phyloP scores from a whole-genome alignment of 495 filamentous ascomycete species.

The Saxispiralis lemnorum region DNA sequence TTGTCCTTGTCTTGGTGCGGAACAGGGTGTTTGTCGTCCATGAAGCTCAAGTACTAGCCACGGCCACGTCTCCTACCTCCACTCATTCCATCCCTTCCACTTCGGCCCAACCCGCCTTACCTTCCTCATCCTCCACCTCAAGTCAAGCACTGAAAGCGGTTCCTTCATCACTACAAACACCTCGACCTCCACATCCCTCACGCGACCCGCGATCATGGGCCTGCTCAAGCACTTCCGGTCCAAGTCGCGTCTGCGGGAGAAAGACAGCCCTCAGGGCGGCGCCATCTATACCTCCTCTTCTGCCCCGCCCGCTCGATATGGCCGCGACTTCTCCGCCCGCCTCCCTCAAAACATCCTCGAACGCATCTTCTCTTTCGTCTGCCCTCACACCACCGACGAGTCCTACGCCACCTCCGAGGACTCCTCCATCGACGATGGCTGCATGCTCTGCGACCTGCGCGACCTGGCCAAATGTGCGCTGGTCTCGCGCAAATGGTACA shows the following conservation, averaged over 20 bases:
- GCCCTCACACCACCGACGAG: conserved; percentile 63
- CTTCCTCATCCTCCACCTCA: no score
- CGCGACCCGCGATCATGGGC: conserved; percentile 22
- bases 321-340: conserved; percentile 30
- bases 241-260: conserved; percentile 23
- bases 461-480: conserved; percentile 66
- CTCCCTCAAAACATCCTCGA: conserved; percentile 48
- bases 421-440: conserved; percentile 64
- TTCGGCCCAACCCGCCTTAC: no score
- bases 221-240: conserved; percentile 30
- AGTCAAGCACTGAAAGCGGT: no score
- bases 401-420: conserved; percentile 68
- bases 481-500: conserved; percentile 58
- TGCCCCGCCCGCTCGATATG: conserved; percentile 3
- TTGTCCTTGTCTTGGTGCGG: no score
- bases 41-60: no score
- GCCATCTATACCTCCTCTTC: conserved; percentile 10
- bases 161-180: no score
- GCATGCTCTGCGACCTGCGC: conserved; percentile 89
- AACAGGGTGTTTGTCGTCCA: no score
- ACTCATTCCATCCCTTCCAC: no score
- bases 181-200: no score
- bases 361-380: conserved; percentile 62
- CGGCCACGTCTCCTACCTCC: no score
- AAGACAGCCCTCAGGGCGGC: conserved; percentile 9